Percentiles rank a stretch among this genome's conserved stretches.
Evolutionary conservation across 2,329 filamentous ascomycete genomes (phyloP).

Genomic region (Colletotrichum melonis): DNA sequence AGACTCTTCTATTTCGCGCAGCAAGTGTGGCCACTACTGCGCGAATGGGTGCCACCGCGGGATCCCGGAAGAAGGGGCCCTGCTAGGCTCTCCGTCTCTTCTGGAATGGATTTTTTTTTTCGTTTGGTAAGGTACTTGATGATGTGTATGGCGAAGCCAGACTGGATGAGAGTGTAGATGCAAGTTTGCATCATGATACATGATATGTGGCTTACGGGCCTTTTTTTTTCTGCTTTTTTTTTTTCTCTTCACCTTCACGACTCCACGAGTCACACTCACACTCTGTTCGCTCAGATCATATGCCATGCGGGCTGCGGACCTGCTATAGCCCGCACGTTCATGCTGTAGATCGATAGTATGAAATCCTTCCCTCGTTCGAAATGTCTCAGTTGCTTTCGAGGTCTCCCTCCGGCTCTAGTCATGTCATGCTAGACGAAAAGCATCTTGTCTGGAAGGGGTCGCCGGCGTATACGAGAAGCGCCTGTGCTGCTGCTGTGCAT

Average conservation of each 20-base stretch:
- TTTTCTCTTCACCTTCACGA: not conserved
- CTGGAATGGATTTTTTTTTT: not conserved
- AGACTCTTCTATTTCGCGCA: conserved; percentile 11
- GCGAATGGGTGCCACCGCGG: conserved; percentile 10
- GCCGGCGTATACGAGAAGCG: not conserved
- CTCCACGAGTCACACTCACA: too few species aligned
- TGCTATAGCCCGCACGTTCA: not conserved
- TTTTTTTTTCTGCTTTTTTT: too few species aligned
- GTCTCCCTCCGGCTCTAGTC: too few species aligned
- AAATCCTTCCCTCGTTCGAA: not conserved
- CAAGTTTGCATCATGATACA: not conserved
- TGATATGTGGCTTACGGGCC: not conserved
- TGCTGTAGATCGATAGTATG: not conserved
- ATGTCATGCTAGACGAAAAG: not conserved
- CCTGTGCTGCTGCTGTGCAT: not conserved
- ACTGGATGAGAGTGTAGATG: not conserved
- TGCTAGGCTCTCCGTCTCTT: not conserved
- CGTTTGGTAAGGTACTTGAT: not conserved
- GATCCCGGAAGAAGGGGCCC: not conserved
- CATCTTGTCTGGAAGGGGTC: not conserved
- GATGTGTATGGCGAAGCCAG: not conserved
- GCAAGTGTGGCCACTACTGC: not conserved
- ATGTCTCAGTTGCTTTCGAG: not conserved
- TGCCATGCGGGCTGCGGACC: not conserved
- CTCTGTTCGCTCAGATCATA: too few species aligned